Percentiles rank a stretch among this genome's conserved stretches.
Conservation (phyloP, 495 filamentous ascomycete genomes). For the Hypoxylon fuscum region DNA sequence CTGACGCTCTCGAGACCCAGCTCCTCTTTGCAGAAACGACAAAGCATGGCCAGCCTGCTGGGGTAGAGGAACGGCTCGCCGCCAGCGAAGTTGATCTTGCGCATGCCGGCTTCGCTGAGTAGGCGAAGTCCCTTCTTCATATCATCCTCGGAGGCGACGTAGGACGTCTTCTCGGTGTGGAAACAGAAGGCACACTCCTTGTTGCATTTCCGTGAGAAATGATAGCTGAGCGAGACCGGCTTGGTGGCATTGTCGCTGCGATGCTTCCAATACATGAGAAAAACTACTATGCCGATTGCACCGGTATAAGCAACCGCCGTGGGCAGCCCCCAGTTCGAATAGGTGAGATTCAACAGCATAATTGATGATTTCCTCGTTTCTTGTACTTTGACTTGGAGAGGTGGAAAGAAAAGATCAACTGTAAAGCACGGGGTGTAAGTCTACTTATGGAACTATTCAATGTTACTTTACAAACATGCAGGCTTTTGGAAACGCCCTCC, state of each 20-base stretch:
- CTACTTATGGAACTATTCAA: neutral
- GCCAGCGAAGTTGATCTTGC: slow-evolving; percentile 68
- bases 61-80: slow-evolving; percentile 69
- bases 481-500: no score
- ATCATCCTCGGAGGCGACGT: slow-evolving; percentile 48
- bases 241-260: neutral
- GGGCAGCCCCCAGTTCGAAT: neutral
- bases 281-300: neutral
- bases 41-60: slow-evolving; percentile 54
- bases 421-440: neutral
- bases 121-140: slow-evolving; percentile 58
- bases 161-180: slow-evolving; percentile 62
- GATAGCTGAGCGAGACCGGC: slow-evolving; percentile 60
- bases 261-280: neutral
- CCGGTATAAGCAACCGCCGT: neutral
- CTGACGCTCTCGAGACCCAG: slow-evolving; percentile 60
- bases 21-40: slow-evolving; percentile 60
- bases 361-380: neutral
- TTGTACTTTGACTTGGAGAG: neutral
- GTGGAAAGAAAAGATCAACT: neutral
- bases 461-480: neutral
- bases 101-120: slow-evolving; percentile 62
- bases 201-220: slow-evolving; percentile 63
- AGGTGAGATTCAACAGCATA: slow-evolving; percentile 8
- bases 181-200: slow-evolving; percentile 65